Base-by-base conservation (phyloP, 306 rosid species). In the Vigna nakashimae region DNA sequence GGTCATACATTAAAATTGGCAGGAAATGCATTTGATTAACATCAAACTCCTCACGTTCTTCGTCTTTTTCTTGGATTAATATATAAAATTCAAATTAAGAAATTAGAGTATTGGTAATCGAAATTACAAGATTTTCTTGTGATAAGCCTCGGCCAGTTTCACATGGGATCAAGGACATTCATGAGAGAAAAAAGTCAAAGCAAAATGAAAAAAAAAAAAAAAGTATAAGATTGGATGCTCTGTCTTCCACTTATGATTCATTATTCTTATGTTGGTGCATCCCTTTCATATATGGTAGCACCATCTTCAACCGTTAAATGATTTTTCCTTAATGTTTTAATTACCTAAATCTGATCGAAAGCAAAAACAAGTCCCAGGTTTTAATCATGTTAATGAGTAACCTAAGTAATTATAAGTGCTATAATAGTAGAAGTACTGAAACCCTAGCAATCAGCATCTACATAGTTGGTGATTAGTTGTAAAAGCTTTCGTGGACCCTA, bases 121-220 rank as follows among this genome's bases (percentile, higher is more conserved):
- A 28, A 28, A 11, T 42, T 7, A 38, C 4, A 38, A 49, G 5
- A 9, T 60, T 49, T 32, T 63, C 26, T 75, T 12, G 62, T 64
- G 53, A 32, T 30, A 60, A 22, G 50, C 17, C 17, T 26, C 38
- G 26, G 2, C 38, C 17, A 58, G 43, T 78, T 59, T 70, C 76
- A 65, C 60, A 78, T 72, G 82, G 82, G 75, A 57, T 82, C 82
- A 80, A 42, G 49, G 38, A 58, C 8, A 24, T 18, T 65, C 32
- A 28, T 30, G 13, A 65, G 42, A 7, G 6, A 36, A 7, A 36
- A 51, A 86, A 83, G 90, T 86, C 89, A 89, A 82, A 45, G 72
- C 69, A 8, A 81, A 40, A 40, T 70, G 55, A 8, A 15, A 38
- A 75, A 36, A 32, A 66, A 79, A 51, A 75, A 36, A 15, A 66